Evolutionary conservation across 163 green algal species (phyloP), one percentile per base, ranked within the genome.

Genomic region (Chloromonas sp.): DNA sequence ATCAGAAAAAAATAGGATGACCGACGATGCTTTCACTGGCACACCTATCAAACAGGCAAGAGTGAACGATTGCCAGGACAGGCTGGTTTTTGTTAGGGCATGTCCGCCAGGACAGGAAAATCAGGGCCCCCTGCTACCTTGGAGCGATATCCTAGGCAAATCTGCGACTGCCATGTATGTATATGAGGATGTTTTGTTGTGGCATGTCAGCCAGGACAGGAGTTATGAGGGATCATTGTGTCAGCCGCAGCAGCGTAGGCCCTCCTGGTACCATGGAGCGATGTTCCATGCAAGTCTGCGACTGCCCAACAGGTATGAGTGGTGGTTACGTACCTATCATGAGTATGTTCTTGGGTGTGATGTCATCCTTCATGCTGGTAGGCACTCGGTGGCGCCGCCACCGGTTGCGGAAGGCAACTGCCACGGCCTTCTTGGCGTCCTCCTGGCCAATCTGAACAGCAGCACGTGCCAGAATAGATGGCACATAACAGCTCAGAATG

Each of bases 341-440:
- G 60, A 88, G 74, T n/a, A 99, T 97, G 91, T 99, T 99, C 88
- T 99, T 99, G 70, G 97, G 97, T n/a, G 96, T 92, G 61, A 99
- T 98, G 82, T 99, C 96, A 60, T 97, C 82, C 1, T 86, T 90
- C 66, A 92, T 81, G 0, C 70, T 59, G 0, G 85, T 85, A 1
- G 36, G 58, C 70, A 98, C 93, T 5, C 91, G 91, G 79, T 98
- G 95, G 60, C 97, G 89, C 0, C 97, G 92, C 97, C 97, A 99
- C 8, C 97, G 91, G 89, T 97, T 98, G 36, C 97, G 90, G 84
- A 98, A 93, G 2, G 97, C 97, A 60, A 98, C 95, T 60, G 97
- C 97, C 2, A 99, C 95, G 0, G 96, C 96, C 14, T 92, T 89
- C 89, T 99, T 99, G 36, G 97, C 97, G 2, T 96, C 94, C 0